These are phyloP conservation scores for Erysiphe pulchra DNA, from an alignment of 2,329 filamentous ascomycete species.

Conservation along the genomic window DNA sequence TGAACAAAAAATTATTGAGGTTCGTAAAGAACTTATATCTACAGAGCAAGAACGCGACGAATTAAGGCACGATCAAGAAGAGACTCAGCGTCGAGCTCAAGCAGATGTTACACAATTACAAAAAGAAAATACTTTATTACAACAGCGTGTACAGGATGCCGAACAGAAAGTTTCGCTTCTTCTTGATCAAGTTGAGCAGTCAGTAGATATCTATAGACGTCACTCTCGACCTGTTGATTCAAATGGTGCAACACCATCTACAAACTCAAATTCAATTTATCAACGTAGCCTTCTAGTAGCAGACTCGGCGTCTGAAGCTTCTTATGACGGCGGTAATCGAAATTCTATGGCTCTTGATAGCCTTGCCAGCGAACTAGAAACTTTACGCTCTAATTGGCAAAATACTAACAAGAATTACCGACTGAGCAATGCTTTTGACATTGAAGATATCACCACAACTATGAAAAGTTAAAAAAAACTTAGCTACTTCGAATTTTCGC, in stretches of 20 bases:
- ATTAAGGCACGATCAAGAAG: constrained; percentile 28
- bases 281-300: constrained; percentile 13
- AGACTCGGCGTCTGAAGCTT: constrained; percentile 36
- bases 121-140: constrained; percentile 55
- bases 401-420: constrained; percentile 88
- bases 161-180: constrained; percentile 83
- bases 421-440: constrained; percentile 70
- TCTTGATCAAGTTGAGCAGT: constrained; percentile 80
- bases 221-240: constrained; percentile 32
- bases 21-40: constrained; percentile 43
- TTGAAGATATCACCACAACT: constrained; percentile 19
- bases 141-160: constrained; percentile 65
- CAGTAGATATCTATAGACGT: constrained; percentile 82
- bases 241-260: background rate
- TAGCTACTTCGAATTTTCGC: too few species aligned
- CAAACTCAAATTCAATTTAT: constrained; percentile 14
- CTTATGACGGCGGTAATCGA: constrained; percentile 23
- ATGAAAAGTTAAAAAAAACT: background rate
- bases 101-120: constrained; percentile 59
- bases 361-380: constrained; percentile 76
- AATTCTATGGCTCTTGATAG: constrained; percentile 60
- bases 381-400: constrained; percentile 78
- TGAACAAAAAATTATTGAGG: constrained; percentile 40
- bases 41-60: constrained; percentile 44
- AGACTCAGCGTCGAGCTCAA: constrained; percentile 26